A percentile compares a stretch with the other conserved stretches of the same genome.
Conservation (phyloP, 169 alveolate species). For the Plasmodium gallinaceum region DNA sequence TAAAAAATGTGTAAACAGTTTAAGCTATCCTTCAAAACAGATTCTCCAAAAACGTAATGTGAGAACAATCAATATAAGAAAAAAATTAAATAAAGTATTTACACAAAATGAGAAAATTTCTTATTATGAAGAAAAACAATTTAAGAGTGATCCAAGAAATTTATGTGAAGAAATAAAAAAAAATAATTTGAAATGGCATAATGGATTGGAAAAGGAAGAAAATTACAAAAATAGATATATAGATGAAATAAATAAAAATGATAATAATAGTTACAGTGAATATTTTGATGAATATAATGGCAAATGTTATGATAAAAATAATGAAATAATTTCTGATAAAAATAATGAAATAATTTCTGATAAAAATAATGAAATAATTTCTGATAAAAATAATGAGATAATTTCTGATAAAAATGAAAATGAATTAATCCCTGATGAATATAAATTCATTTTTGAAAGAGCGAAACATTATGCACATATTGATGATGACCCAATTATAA, state of each 20-base stretch:
- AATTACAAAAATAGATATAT: not conserved
- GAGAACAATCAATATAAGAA: conserved; percentile 25
- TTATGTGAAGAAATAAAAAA: conserved; percentile 44
- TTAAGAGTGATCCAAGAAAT: conserved; percentile 47
- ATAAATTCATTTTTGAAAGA: conserved; percentile 60
- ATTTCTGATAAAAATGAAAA: not conserved
- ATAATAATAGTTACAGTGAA: not conserved
- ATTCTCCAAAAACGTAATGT: conserved; percentile 15
- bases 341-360: conserved; percentile 8
- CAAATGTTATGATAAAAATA: not conserved
- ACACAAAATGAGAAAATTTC: conserved; percentile 39
- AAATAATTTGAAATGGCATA: conserved; percentile 1
- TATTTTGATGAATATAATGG: not conserved
- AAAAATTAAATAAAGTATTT: conserved; percentile 9
- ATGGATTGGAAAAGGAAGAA: not conserved
- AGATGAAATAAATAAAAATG: not conserved
- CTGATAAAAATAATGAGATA: not conserved
- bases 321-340: not conserved
- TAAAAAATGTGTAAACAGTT: not conserved
- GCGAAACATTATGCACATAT: conserved; percentile 78
- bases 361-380: too few relatives aligned
- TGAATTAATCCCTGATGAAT: conserved; percentile 16
- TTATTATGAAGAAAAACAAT: conserved; percentile 15
- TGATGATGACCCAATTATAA: conserved; percentile 85
- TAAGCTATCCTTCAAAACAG: not conserved